Evolutionary conservation across 345 rosid genomes (phyloP).

Genomic region (Acer negundo): DNA sequence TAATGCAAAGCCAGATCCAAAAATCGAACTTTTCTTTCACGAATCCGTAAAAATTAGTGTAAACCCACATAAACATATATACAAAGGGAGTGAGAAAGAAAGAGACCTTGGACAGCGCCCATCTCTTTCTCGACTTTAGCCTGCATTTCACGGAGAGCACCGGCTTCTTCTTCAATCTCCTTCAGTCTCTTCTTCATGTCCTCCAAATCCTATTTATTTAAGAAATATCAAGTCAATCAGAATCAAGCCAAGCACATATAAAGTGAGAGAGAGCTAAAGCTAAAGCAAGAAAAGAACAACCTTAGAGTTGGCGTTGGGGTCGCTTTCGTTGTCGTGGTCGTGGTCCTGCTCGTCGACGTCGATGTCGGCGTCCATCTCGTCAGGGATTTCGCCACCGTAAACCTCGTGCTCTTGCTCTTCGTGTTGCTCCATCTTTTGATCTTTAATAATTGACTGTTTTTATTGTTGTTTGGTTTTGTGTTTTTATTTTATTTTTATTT

Average conservation of each 20-base stretch:
- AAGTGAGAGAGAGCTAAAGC: neutral
- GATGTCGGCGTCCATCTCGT: conserved; percentile 75
- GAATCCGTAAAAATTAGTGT: neutral
- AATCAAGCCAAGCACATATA: neutral
- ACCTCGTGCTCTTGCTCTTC: conserved; percentile 87
- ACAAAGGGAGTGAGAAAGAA: neutral
- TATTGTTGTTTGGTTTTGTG: neutral
- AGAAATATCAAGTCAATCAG: neutral
- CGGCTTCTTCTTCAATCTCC: conserved; percentile 98
- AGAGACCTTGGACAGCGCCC: conserved; percentile 88
- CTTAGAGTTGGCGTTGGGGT: conserved; percentile 63
- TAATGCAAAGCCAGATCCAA: conserved; percentile 20
- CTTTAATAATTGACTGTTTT: neutral
- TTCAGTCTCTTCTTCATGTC: conserved; percentile 95
- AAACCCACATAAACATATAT: neutral
- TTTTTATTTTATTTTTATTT: conserved; percentile 1
- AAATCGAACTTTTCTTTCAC: neutral
- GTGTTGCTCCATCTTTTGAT: conserved; percentile 45
- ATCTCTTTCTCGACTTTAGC: conserved; percentile 99
- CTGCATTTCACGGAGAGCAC: conserved; percentile 99
- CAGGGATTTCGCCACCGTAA: conserved; percentile 85
- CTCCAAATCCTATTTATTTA: conserved; percentile 74
- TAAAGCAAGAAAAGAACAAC: conserved; percentile 27
- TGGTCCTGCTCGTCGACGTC: conserved; percentile 58
- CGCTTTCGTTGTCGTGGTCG: conserved; percentile 41